Conservation (phyloP, 164 flowering plant species). For the Echeveria elegans region DNA sequence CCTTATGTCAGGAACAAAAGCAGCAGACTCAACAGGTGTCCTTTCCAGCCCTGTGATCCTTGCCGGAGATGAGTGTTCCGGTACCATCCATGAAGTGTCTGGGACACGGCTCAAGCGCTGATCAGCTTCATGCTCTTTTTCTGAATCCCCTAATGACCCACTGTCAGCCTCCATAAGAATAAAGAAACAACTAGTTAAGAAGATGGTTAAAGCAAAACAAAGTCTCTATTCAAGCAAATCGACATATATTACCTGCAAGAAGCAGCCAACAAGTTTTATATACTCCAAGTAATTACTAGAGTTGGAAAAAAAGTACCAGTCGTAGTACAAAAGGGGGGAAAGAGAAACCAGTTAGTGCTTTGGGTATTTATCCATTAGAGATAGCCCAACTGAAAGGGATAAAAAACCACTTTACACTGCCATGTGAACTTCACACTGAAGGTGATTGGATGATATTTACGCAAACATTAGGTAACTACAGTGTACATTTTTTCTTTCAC, state of each 20-base stretch:
- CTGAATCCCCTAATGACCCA: background rate
- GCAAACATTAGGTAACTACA: background rate
- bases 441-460: background rate
- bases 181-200: background rate
- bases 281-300: background rate
- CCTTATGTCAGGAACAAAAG: constrained; percentile 57
- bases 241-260: background rate
- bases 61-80: constrained; percentile 60
- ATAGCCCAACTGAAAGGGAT: background rate
- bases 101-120: constrained; percentile 56
- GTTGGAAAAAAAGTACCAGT: background rate
- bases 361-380: background rate
- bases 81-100: constrained; percentile 52
- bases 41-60: constrained; percentile 72
- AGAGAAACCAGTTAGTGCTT: background rate
- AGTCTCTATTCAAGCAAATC: background rate
- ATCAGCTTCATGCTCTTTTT: constrained; percentile 15
- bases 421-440: background rate
- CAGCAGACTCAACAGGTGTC: constrained; percentile 29
- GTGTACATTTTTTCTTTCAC: background rate
- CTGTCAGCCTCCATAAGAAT: background rate
- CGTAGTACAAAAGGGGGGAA: background rate
- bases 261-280: background rate
- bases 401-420: background rate
- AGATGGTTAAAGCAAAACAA: background rate